These are phyloP conservation scores for Aspergillus kassunensis DNA, from an alignment of 495 filamentous ascomycete genomes.

Conservation along the genomic window DNA sequence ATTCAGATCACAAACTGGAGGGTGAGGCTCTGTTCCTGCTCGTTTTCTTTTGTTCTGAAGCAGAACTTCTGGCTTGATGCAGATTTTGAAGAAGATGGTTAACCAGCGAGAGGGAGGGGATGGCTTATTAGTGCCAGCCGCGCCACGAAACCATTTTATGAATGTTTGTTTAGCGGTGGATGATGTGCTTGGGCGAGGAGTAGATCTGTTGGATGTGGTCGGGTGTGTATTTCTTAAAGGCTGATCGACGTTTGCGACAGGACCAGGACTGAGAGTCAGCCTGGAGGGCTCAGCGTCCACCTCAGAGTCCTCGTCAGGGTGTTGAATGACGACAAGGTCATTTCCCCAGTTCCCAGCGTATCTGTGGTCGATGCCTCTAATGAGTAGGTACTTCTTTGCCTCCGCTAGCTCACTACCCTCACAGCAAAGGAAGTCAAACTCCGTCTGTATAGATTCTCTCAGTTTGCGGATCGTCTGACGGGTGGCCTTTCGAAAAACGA, in stretches of 20 bases:
- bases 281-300: neutral
- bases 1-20: too few relatives aligned
- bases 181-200: too few relatives aligned
- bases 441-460: constrained; percentile 2
- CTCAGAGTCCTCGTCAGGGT: neutral
- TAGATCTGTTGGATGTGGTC: too few relatives aligned
- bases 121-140: neutral
- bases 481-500: constrained; percentile 21
- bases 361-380: constrained; percentile 20
- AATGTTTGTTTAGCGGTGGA: constrained; percentile 4
- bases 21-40: too few relatives aligned
- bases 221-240: too few relatives aligned
- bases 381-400: constrained; percentile 28
- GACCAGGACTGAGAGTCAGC: neutral
- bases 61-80: neutral
- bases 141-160: constrained; percentile 10
- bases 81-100: neutral
- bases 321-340: constrained; percentile 15
- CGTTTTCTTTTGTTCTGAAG: neutral
- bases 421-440: constrained; percentile 28
- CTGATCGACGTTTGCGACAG: neutral
- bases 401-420: constrained; percentile 21
- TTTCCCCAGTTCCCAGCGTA: constrained; percentile 35
- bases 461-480: constrained; percentile 14
- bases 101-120: constrained; percentile 2